Percentiles rank a stretch among this genome's conserved stretches.
These are phyloP conservation scores for Acanthamoeba culbertsoni DNA, from an alignment of 208 protist genomes.

Conservation along the genomic window DNA sequence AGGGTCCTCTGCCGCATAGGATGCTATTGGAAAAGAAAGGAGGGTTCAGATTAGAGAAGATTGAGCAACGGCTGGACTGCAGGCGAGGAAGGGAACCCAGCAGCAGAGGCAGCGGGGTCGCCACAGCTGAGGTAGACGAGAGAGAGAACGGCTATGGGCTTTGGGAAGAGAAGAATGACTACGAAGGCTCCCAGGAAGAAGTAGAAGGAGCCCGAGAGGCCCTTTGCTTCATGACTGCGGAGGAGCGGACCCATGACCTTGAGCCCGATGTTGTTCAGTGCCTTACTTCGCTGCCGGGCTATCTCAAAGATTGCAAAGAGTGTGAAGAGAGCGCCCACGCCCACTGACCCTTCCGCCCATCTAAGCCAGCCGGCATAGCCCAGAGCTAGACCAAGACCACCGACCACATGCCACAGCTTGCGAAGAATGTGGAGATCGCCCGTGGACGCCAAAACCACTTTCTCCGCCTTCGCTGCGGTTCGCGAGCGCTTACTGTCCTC, in stretches of 20 bases:
- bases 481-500: not conserved
- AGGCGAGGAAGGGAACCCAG: not conserved
- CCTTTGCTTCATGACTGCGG: slow-evolving; percentile 22
- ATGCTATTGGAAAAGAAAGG: not conserved
- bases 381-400: not conserved
- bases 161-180: slow-evolving; percentile 48
- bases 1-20: not conserved
- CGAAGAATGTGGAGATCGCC: slow-evolving; percentile 46
- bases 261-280: slow-evolving; percentile 14
- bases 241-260: slow-evolving; percentile 28
- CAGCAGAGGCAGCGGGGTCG: slow-evolving; percentile 45
- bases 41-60: not conserved
- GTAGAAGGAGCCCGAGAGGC: slow-evolving; percentile 54
- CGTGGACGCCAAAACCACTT: slow-evolving; percentile 13
- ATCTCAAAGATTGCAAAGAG: slow-evolving; percentile 47
- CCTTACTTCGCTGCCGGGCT: not conserved
- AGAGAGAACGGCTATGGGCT: slow-evolving; percentile 47
- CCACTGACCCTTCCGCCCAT: not conserved
- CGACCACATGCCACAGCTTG: slow-evolving; percentile 57
- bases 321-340: not conserved
- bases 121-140: slow-evolving; percentile 24
- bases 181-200: slow-evolving; percentile 47
- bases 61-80: not conserved
- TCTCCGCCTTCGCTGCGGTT: not conserved
- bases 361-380: slow-evolving; percentile 6